Evolutionary conservation across 495 filamentous ascomycete genomes (phyloP).

Genomic region (Stereocaulon alpinum): DNA sequence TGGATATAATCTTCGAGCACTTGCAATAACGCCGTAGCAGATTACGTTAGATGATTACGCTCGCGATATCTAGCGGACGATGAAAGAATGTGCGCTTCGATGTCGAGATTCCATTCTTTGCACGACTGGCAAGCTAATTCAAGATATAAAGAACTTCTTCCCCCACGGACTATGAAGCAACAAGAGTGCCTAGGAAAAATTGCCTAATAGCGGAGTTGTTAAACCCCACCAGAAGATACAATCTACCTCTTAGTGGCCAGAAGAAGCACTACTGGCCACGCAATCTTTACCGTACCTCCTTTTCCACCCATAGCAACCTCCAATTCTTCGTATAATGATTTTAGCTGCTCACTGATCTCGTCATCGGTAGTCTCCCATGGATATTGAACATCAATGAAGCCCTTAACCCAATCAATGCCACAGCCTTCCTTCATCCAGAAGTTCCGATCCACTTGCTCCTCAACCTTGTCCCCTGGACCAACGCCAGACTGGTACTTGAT

Average conservation of each 20-base stretch:
- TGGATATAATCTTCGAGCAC: no score
- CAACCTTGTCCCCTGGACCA: conserved; percentile 7
- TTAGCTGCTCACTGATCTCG: conserved; percentile 7
- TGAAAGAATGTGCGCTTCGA: no score
- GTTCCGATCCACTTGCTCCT: conserved; percentile 4
- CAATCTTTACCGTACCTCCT: conserved; percentile 6
- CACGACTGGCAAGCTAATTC: no score
- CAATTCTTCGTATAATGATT: conserved; percentile 16
- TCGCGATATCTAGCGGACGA: no score
- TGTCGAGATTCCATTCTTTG: no score
- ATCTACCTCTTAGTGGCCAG: conserved; percentile 13
- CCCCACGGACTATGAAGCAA: no score
- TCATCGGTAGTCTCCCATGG: conserved; percentile 14
- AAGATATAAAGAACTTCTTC: no score
- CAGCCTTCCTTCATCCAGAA: conserved; percentile 15
- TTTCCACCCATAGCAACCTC: conserved; percentile 13
- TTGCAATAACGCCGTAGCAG: no score
- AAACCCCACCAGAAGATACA: conserved; percentile 11
- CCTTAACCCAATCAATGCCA: conserved; percentile 8
- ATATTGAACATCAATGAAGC: conserved; percentile 10
- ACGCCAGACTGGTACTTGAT: conserved; percentile 1
- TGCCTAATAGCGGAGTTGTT: no score
- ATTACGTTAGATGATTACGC: no score
- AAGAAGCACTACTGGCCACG: conserved; percentile 15
- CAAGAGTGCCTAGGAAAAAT: no score